Base-by-base conservation (phyloP, 768 basidiomycete species). In the Collybiopsis confluens region DNA sequence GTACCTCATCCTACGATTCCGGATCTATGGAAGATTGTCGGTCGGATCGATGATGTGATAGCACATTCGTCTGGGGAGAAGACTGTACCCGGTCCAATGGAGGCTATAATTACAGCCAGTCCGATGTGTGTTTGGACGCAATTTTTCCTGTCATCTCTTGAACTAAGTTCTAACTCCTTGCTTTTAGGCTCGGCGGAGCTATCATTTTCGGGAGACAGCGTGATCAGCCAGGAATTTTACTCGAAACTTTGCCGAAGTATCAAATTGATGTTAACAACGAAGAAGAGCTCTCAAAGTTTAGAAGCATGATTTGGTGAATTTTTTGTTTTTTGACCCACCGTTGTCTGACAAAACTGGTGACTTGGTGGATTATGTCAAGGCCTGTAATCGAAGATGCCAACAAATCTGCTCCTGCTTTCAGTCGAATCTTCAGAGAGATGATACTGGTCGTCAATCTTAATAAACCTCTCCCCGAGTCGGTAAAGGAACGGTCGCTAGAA, bases 351-450 rank as follows among this genome's bases (percentile, higher is more conserved):
- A n/a, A n/a, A n/a, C n/a, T 27, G n/a, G 16, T 28, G 20, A 11
- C 26, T 43, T 10, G 27, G 20, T 20, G 38, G 26, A 16, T n/a
- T 3, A 4, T 44, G 6, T 41, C 15, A 28, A 77, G 71, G 71
- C 65, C 63, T 2, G 57, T 64, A 8, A 66, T 77, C 1, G 75
- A 75, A 20, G 70, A 75, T 21, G 76, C 74, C 2, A 79, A 79
- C 59, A 62, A 53, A 23, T 58, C 58, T 3, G 68, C 71, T 0
- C 76, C 77, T 0, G 51, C 67, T 0, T 76, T 71, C 45, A 76
- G 74, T 53, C 65, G 73, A 23, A 68, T 78, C 11, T 78, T 74
- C 63, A 76, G 75, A 57, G 75, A 82, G 59, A 77, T 81, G 77
- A 75, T 82, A 36, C 41, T 81, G 23, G 59, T 80, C n/a, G 66